Evolutionary conservation across 768 basidiomycete genomes (phyloP).

Genomic region (Xanthoconium purpureum): DNA sequence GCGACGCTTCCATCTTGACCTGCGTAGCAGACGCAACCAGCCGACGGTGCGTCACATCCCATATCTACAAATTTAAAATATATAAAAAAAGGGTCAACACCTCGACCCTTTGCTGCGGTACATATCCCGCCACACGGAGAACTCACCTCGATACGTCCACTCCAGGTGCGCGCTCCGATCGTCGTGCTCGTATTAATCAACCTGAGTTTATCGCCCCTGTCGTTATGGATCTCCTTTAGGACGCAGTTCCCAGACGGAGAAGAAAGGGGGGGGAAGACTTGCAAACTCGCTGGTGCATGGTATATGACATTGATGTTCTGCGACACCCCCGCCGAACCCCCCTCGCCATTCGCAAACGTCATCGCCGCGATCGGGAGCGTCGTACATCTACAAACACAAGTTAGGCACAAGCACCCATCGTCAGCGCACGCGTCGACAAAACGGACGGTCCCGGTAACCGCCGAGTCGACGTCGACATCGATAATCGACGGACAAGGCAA

Average conservation of each 20-base stretch:
- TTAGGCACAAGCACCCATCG: not conserved
- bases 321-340: slow-evolving; percentile 37
- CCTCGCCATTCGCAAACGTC: slow-evolving; percentile 32
- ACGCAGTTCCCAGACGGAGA: not conserved
- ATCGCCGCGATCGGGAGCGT: slow-evolving; percentile 38
- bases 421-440: not conserved
- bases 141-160: slow-evolving; percentile 41
- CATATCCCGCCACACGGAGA: not conserved
- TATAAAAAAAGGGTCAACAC: not conserved
- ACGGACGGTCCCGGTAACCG: too few relatives aligned
- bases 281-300: slow-evolving; percentile 42
- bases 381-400: slow-evolving; percentile 36
- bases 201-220: slow-evolving; percentile 43
- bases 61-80: too few relatives aligned
- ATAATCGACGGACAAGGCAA: not conserved
- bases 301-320: slow-evolving; percentile 45
- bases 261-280: slow-evolving; percentile 13
- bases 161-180: slow-evolving; percentile 28
- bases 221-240: not conserved
- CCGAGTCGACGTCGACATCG: too few relatives aligned
- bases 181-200: slow-evolving; percentile 40
- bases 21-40: slow-evolving; percentile 45
- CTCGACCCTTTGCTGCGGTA: not conserved
- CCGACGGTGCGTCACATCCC: slow-evolving; percentile 37
- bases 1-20: slow-evolving; percentile 33